Percentiles rank a stretch among this genome's conserved stretches.
Conservation (phyloP, 768 basidiomycete genomes). For the Punctularia strigosozonata region DNA sequence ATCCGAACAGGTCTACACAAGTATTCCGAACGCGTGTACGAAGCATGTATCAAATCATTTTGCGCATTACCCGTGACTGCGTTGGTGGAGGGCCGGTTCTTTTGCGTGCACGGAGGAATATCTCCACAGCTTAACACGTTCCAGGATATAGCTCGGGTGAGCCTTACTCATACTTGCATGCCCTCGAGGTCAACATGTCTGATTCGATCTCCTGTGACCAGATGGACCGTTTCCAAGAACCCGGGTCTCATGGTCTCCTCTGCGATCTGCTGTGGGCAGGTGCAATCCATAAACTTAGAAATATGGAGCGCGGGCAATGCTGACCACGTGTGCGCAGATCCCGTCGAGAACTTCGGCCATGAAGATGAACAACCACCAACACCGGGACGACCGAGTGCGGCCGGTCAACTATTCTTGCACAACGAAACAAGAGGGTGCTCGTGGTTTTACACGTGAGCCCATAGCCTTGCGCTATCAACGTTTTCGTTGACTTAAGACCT, state of each 20-base stretch:
- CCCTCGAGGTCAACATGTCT: constrained; percentile 5
- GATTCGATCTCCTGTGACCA: constrained; percentile 18
- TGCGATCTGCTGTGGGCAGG: constrained; percentile 97
- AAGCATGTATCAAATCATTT: constrained; percentile 87
- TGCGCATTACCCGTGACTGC: constrained; percentile 84
- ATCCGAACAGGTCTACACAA: constrained; percentile 66
- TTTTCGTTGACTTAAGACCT: not conserved
- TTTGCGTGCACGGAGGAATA: constrained; percentile 95
- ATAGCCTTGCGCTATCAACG: not conserved
- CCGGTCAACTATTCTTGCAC: constrained; percentile 55
- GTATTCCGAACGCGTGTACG: constrained; percentile 77
- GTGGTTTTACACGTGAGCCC: constrained; percentile 79
- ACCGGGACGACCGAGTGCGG: constrained; percentile 40
- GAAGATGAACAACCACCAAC: constrained; percentile 9
- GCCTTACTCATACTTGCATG: constrained; percentile 13
- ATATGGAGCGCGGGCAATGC: constrained; percentile 51
- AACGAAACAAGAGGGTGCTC: constrained; percentile 87
- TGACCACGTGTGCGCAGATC: constrained; percentile 8
- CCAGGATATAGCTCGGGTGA: constrained; percentile 57
- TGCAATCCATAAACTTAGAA: constrained; percentile 81
- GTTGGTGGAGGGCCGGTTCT: constrained; percentile 88
- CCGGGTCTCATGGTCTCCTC: constrained; percentile 81
- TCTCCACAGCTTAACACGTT: constrained; percentile 77
- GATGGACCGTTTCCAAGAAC: constrained; percentile 91
- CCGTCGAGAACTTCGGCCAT: constrained; percentile 1